Percentiles rank a stretch among this genome's conserved stretches.
Evolutionary conservation across 2,329 filamentous ascomycete genomes (phyloP).

Genomic region (Beauveria scarabaeidicola): DNA sequence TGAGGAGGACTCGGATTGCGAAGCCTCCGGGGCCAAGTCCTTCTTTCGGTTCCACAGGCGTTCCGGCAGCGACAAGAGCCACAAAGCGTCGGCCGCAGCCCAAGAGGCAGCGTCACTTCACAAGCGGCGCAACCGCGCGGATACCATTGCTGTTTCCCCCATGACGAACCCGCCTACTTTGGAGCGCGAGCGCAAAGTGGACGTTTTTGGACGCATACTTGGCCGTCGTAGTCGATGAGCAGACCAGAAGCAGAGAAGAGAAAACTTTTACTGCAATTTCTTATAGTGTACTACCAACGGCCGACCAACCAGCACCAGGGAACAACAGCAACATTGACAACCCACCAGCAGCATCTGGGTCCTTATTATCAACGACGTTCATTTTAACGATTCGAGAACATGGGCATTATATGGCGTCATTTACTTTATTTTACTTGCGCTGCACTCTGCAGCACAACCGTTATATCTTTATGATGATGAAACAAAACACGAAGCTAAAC

Average conservation of each 20-base stretch:
- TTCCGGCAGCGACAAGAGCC: conserved; percentile 25
- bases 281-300: background rate
- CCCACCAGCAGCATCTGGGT: background rate
- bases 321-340: conserved; percentile 3
- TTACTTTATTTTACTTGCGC: conserved; percentile 3
- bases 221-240: conserved; percentile 24
- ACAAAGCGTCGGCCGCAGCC: conserved; percentile 10
- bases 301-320: background rate
- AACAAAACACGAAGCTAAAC: background rate
- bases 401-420: conserved; percentile 1
- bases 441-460: background rate
- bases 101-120: background rate
- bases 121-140: conserved; percentile 13
- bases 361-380: background rate
- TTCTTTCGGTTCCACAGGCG: conserved; percentile 37
- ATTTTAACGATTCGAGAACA: conserved; percentile 3
- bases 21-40: conserved; percentile 28
- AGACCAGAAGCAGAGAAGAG: background rate
- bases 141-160: conserved; percentile 19
- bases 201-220: conserved; percentile 31
- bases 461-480: background rate
- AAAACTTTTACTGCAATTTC: background rate
- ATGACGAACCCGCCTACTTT: conserved; percentile 3
- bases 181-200: conserved; percentile 23
- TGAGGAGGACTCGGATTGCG: conserved; percentile 38